phyloP scores from a whole-genome alignment of 164 flowering plant genomes.

The Magnolia kwangsiensis region DNA sequence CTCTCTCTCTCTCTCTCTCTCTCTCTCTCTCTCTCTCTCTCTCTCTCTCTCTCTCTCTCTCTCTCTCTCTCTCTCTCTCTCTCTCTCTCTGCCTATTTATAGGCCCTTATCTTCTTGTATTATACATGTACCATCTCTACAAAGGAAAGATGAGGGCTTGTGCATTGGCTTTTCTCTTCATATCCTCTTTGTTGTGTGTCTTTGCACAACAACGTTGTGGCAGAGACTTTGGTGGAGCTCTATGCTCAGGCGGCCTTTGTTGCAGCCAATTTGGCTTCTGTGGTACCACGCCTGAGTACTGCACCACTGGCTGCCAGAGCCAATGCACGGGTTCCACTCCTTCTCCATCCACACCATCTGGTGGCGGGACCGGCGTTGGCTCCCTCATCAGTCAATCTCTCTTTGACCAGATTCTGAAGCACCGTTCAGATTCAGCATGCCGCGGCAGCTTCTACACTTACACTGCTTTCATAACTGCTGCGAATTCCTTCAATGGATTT shows the following conservation, averaged over 20 bases:
- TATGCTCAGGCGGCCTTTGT: constrained; percentile 2
- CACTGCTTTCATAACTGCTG: constrained; percentile 44
- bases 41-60: not conserved
- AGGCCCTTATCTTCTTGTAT: not conserved
- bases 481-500: constrained; percentile 24
- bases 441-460: constrained; percentile 39
- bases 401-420: not conserved
- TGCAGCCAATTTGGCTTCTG: constrained; percentile 5
- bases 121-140: constrained; percentile 20
- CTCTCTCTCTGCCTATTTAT: not conserved
- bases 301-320: not conserved
- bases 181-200: not conserved
- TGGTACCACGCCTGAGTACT: not conserved
- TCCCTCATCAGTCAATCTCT: not conserved
- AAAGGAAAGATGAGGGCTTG: constrained; percentile 10
- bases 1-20: too few species aligned
- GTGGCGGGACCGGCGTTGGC: not conserved
- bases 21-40: not conserved
- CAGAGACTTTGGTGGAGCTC: not conserved
- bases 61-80: too few species aligned
- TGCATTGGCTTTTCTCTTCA: not conserved
- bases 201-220: constrained; percentile 10
- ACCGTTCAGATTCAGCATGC: not conserved
- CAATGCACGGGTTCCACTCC: not conserved
- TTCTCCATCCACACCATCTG: not conserved